A percentile compares a stretch with the other conserved stretches of the same genome.
Evolutionary conservation across 352 stramenopile species (phyloP).

Genomic region (Ophiocytium majus): DNA sequence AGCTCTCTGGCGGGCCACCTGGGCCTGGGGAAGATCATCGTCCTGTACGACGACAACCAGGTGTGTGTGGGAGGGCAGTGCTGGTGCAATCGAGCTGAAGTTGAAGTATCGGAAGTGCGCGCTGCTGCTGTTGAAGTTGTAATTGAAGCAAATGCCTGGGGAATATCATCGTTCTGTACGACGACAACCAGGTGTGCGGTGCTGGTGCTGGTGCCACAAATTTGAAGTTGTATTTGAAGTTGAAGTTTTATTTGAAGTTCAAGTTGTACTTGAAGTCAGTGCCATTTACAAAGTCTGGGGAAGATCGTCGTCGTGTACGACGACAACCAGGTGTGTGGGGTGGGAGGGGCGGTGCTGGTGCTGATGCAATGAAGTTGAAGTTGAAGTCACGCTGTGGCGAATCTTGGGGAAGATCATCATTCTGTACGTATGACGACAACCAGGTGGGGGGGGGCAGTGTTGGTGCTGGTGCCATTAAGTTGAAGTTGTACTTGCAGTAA

Average conservation of each 20-base stretch:
- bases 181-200: slow-evolving; percentile 82
- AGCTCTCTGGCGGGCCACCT: slow-evolving; percentile 94
- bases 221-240: not conserved
- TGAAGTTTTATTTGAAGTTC: not conserved
- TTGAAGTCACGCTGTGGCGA: too few species aligned
- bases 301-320: slow-evolving; percentile 99
- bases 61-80: slow-evolving; percentile 25
- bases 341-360: too few species aligned
- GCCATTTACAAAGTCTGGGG: slow-evolving; percentile 88
- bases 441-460: too few species aligned
- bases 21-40: slow-evolving; percentile 95
- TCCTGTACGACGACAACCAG: slow-evolving; percentile 98
- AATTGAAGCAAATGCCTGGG: slow-evolving; percentile 69
- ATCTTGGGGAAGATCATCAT: slow-evolving; percentile 97
- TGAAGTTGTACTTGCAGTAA: too few species aligned
- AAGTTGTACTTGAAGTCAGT: too few species aligned
- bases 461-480: too few species aligned
- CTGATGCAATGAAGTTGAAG: too few species aligned
- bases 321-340: slow-evolving; percentile 90
- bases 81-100: not conserved
- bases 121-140: not conserved
- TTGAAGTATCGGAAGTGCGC: not conserved
- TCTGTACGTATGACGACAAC: slow-evolving; percentile 99
- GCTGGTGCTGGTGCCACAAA: not conserved
- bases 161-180: slow-evolving; percentile 98